Evolutionary conservation across 495 filamentous ascomycete genomes (phyloP), one percentile per base, ranked within the genome.

Genomic region (Podospora appendiculata): DNA sequence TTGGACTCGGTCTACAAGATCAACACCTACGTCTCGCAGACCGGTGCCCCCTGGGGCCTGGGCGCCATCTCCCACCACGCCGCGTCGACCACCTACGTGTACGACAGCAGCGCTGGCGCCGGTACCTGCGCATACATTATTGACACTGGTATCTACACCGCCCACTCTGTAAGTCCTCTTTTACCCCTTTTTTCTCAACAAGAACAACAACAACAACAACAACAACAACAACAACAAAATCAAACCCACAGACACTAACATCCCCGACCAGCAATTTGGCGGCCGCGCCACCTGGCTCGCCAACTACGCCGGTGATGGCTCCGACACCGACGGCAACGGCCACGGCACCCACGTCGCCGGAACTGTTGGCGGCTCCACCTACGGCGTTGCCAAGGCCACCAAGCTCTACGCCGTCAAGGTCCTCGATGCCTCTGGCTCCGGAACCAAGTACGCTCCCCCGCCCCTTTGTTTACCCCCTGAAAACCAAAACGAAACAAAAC

Each of bases 31-130:
- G 56, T 59, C 53, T 71, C 79, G 47, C 80, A 87, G 65, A 57
- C 54, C 13, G 58, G 64, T 53, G 76, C 77, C 51, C 74, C 83
- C 12, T 87, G 81, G 79, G 83, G 83, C 41, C 70, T 87, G 45
- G 72, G 72, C 33, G 71, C 79, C 48, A 69, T 87, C 53, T 84
- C 81, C 46, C 73, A 75, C 70, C 65, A 64, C 40, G 62, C 68
- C 8, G 70, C 75, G 45, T 68, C 64, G 48, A 79, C 66, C 54
- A 65, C 65, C 63, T 87, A 86, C 67, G 60, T 76, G 44, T 86
- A 85, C 61, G 82, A 86, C 56, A 60, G 55, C 41, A 68, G 58
- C 43, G 81, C 79, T 40, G 81, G 82, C 34, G 32, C 62, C 12
- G 81, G 79, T 13, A 74, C 74, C 44, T 81, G 67, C 47, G 70